Conservation (phyloP, 805 yeast species). For the Spathaspora girioi region DNA sequence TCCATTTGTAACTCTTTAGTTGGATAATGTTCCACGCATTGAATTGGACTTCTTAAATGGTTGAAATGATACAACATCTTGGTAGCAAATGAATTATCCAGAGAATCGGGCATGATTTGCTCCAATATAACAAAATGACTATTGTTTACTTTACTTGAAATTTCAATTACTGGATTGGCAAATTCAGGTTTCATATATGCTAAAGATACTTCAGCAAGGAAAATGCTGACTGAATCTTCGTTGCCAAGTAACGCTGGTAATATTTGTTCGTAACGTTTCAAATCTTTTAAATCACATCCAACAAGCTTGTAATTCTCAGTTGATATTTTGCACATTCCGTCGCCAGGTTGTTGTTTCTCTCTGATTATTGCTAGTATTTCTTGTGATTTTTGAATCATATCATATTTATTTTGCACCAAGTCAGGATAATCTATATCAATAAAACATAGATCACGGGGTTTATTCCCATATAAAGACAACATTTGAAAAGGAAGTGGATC, state of each 20-base stretch:
- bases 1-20: slow-evolving; percentile 43
- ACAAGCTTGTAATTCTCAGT: slow-evolving; percentile 51
- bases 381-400: slow-evolving; percentile 45
- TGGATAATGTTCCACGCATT: slow-evolving; percentile 59
- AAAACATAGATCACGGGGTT: slow-evolving; percentile 38
- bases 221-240: slow-evolving; percentile 44
- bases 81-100: slow-evolving; percentile 61
- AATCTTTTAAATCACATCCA: slow-evolving; percentile 64
- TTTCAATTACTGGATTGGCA: slow-evolving; percentile 59
- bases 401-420: slow-evolving; percentile 51
- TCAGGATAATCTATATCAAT: slow-evolving; percentile 77
- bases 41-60: slow-evolving; percentile 63
- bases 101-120: slow-evolving; percentile 66
- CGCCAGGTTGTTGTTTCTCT: slow-evolving; percentile 5
- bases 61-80: slow-evolving; percentile 73
- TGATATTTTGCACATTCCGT: slow-evolving; percentile 8
- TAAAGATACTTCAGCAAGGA: slow-evolving; percentile 78
- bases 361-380: slow-evolving; percentile 50
- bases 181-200: slow-evolving; percentile 71
- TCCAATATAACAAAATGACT: slow-evolving; percentile 67
- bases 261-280: slow-evolving; percentile 30
- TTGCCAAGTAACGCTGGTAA: slow-evolving; percentile 20
- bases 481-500: slow-evolving; percentile 41
- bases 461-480: slow-evolving; percentile 26
- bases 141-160: slow-evolving; percentile 40